Conservation (phyloP, 2,329 filamentous ascomycete species). For the Blumeriella jaapii region DNA sequence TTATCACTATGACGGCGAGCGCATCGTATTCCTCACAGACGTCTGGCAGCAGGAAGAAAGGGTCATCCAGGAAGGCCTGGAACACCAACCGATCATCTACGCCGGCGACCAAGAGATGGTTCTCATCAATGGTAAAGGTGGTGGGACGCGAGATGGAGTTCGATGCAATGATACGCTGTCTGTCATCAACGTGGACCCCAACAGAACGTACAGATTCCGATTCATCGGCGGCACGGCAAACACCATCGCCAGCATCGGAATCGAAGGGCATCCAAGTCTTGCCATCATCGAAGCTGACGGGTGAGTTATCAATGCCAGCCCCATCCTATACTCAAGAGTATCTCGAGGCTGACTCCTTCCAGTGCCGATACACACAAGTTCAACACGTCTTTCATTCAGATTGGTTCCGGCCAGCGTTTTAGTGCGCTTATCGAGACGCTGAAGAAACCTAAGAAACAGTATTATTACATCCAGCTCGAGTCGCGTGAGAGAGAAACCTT, state of each 20-base stretch:
- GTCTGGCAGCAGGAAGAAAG: conserved; percentile 43
- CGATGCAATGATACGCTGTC: conserved; percentile 18
- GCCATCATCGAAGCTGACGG: conserved; percentile 48
- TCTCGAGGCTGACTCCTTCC: background rate
- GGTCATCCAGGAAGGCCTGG: conserved; percentile 37
- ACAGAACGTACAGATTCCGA: conserved; percentile 46
- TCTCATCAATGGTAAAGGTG: conserved; percentile 41
- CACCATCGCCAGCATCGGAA: conserved; percentile 38
- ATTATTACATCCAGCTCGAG: conserved; percentile 32
- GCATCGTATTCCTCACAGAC: conserved; percentile 41
- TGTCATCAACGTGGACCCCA: conserved; percentile 45
- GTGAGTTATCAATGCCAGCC: background rate
- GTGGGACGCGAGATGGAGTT: background rate
- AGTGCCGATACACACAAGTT: conserved; percentile 1
- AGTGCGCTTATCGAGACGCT: conserved; percentile 33
- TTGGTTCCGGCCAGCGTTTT: conserved; percentile 37
- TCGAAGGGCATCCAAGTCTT: conserved; percentile 43
- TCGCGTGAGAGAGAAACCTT: conserved; percentile 31
- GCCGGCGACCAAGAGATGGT: conserved; percentile 45
- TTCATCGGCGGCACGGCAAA: conserved; percentile 45
- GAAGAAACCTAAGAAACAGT: conserved; percentile 24
- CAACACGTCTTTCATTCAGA: conserved; percentile 15
- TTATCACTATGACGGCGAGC: conserved; percentile 49
- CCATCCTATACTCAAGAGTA: background rate
- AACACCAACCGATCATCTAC: conserved; percentile 39